These are phyloP conservation scores for Meira miltonrushii DNA, from an alignment of 1,284 basidiomycete species.

Conservation along the genomic window DNA sequence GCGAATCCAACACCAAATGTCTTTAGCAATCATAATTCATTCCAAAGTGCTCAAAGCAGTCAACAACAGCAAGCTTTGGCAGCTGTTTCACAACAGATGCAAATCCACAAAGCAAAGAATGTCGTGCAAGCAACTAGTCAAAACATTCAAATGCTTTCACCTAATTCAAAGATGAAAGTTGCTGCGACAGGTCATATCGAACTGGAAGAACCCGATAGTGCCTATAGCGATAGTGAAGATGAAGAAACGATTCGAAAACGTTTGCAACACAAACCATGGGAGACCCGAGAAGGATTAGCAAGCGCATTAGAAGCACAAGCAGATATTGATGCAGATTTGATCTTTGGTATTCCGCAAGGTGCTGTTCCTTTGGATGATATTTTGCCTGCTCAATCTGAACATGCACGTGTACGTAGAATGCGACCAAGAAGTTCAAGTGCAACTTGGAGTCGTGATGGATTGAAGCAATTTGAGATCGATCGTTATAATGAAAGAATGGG, in stretches of 20 bases:
- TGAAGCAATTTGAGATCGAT: slow-evolving; percentile 49
- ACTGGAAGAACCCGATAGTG: slow-evolving; percentile 39
- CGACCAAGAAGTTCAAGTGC: slow-evolving; percentile 41
- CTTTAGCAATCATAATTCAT: not conserved
- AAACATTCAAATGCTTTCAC: not conserved
- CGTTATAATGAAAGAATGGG: slow-evolving; percentile 48
- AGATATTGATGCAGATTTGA: slow-evolving; percentile 42
- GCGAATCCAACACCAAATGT: slow-evolving; percentile 3
- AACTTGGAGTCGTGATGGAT: slow-evolving; percentile 43
- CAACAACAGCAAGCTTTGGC: slow-evolving; percentile 20
- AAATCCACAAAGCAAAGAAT: not conserved
- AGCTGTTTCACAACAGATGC: slow-evolving; percentile 11
- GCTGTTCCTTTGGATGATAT: slow-evolving; percentile 44
- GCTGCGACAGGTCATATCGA: slow-evolving; percentile 9
- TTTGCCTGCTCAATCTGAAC: slow-evolving; percentile 22
- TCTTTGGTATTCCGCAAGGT: slow-evolving; percentile 47
- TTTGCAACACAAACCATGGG: slow-evolving; percentile 42
- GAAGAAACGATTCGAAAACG: slow-evolving; percentile 43
- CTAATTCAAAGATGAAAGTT: not conserved
- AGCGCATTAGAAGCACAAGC: slow-evolving; percentile 36
- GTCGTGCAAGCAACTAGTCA: not conserved
- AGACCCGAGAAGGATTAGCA: slow-evolving; percentile 38
- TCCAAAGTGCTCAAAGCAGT: slow-evolving; percentile 14
- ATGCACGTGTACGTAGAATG: slow-evolving; percentile 25
- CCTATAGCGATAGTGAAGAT: slow-evolving; percentile 49